phyloP scores from a whole-genome alignment of 176 grass and related monocot species.

The Bonia amplexicaulis region DNA sequence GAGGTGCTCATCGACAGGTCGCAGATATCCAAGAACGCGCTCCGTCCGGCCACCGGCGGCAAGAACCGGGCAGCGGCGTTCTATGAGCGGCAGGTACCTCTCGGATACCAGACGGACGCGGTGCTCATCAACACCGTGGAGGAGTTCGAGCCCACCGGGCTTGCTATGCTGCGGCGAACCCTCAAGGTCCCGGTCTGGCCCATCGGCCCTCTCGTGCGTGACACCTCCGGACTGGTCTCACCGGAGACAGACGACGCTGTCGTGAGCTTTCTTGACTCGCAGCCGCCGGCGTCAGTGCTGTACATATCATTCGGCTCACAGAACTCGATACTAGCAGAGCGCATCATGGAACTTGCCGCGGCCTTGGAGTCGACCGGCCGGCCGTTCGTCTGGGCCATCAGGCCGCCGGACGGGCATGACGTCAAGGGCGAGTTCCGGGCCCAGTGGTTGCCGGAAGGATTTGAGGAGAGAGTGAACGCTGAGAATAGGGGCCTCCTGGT shows the following conservation, averaged over 20 bases:
- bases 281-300: constrained; percentile 2
- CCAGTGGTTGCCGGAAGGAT: neutral
- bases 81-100: constrained; percentile 16
- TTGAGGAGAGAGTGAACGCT: neutral
- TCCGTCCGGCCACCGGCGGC: neutral
- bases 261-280: too few species aligned
- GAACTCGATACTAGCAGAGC: neutral
- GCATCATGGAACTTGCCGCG: constrained; percentile 5
- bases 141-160: constrained; percentile 12
- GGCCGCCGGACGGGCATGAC: neutral
- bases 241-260: too few species aligned
- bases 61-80: neutral
- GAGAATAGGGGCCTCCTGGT: neutral
- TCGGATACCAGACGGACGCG: neutral
- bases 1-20: constrained; percentile 24
- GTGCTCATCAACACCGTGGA: constrained; percentile 35
- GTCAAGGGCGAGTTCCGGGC: neutral
- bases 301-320: constrained; percentile 45
- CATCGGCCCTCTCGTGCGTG: too few species aligned
- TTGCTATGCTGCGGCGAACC: too few species aligned
- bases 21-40: constrained; percentile 3
- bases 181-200: too few species aligned
- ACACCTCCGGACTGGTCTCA: too few species aligned
- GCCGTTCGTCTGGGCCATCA: constrained; percentile 36
- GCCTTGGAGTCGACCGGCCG: constrained; percentile 8